A percentile compares a stretch with the other conserved stretches of the same genome.
Conservation (phyloP, 192 early-diverging fungal genomes). For the Umbelopsis isabellina region DNA sequence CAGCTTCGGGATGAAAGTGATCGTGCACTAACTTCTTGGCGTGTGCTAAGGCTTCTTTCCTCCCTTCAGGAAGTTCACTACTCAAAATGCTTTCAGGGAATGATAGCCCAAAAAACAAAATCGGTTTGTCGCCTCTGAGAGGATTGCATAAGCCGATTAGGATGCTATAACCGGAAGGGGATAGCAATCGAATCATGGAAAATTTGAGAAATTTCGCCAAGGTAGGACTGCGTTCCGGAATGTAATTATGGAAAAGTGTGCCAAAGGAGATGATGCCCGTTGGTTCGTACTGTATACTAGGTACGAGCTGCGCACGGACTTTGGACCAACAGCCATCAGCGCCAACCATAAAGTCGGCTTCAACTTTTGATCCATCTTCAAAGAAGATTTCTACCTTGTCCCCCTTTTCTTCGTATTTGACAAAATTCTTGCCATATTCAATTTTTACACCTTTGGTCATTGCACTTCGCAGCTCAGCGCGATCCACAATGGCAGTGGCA, state of each 20-base stretch:
- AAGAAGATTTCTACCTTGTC: constrained; percentile 24
- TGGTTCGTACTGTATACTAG: constrained; percentile 20
- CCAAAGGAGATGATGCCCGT: constrained; percentile 17
- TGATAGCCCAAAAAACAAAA: constrained; percentile 20
- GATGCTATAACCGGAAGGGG: constrained; percentile 12
- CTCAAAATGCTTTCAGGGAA: background rate
- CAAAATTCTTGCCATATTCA: constrained; percentile 24
- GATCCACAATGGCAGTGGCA: constrained; percentile 16
- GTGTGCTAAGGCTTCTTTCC: background rate
- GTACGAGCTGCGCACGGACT: constrained; percentile 14
- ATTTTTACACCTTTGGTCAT: constrained; percentile 9
- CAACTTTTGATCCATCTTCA: constrained; percentile 23
- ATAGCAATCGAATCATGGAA: constrained; percentile 21
- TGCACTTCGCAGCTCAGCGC: constrained; percentile 3
- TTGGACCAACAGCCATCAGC: constrained; percentile 31
- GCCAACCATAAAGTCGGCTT: constrained; percentile 28
- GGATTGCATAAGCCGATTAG: constrained; percentile 5
- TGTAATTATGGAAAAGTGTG: background rate
- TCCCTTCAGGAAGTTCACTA: background rate
- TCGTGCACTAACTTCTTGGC: background rate
- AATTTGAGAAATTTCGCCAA: constrained; percentile 8
- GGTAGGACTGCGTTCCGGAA: background rate
- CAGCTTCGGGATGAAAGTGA: constrained; percentile 28
- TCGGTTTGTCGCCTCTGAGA: background rate
- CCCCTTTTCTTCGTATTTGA: constrained; percentile 23